Evolutionary conservation across 495 filamentous ascomycete species (phyloP).

Genomic region (Penicillium steckii): DNA sequence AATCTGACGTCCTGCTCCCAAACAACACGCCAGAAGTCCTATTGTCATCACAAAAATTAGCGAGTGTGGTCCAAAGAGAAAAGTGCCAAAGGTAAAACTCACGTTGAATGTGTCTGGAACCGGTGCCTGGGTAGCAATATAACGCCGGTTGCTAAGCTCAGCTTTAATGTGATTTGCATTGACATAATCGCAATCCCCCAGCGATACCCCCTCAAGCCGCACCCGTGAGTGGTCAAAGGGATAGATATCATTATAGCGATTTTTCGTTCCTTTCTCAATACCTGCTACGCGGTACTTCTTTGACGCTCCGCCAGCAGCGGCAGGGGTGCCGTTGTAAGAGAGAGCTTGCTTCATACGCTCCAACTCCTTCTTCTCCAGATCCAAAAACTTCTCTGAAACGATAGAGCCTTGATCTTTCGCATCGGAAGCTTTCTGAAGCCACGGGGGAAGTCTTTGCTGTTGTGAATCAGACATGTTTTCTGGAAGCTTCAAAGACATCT

Average conservation of each 20-base stretch:
- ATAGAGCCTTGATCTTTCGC: constrained; percentile 69
- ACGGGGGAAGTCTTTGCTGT: constrained; percentile 60
- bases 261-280: constrained; percentile 92
- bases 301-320: constrained; percentile 32
- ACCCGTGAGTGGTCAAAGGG: constrained; percentile 95
- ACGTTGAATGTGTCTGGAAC: constrained; percentile 90
- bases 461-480: constrained; percentile 45
- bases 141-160: constrained; percentile 75
- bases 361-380: constrained; percentile 81
- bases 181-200: constrained; percentile 88
- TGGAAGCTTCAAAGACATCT: constrained; percentile 76
- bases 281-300: constrained; percentile 67
- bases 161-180: constrained; percentile 88
- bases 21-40: constrained; percentile 98
- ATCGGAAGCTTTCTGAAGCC: constrained; percentile 70
- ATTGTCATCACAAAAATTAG: constrained; percentile 6
- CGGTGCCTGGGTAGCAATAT: constrained; percentile 95
- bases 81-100: constrained; percentile 34
- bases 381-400: constrained; percentile 80
- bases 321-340: constrained; percentile 57
- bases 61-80: background rate
- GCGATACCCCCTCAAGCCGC: constrained; percentile 64
- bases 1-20: constrained; percentile 97
- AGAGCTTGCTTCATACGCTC: constrained; percentile 90
- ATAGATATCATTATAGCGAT: constrained; percentile 96